phyloP scores from a whole-genome alignment of 139 green algal species.

The Chlorella vulgaris region DNA sequence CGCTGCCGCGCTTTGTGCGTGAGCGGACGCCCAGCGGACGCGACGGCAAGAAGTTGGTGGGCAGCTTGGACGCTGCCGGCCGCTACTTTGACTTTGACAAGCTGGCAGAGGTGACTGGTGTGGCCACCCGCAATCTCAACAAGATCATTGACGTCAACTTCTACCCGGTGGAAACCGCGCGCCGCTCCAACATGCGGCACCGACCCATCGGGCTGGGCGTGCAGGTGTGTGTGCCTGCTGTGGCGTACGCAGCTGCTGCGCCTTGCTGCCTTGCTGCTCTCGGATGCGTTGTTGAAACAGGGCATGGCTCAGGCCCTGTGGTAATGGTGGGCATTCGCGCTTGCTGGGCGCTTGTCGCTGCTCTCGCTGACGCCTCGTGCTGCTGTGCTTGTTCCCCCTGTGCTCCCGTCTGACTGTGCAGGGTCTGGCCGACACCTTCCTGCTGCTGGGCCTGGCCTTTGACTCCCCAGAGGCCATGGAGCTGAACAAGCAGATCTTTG shows the following conservation, averaged over 20 bases:
- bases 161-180: constrained; percentile 93
- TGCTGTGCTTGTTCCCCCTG: not conserved
- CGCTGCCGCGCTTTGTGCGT: constrained; percentile 87
- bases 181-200: constrained; percentile 93
- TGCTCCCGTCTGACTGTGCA: constrained; percentile 55
- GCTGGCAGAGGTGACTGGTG: constrained; percentile 67
- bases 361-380: no score
- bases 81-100: constrained; percentile 91
- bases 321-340: not conserved
- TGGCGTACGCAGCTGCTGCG: not conserved
- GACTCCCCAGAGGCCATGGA: constrained; percentile 83
- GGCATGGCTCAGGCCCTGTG: not conserved
- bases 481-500: constrained; percentile 95
- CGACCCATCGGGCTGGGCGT: constrained; percentile 97
- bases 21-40: constrained; percentile 61
- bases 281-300: no score
- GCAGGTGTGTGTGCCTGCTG: constrained; percentile 64
- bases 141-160: constrained; percentile 99
- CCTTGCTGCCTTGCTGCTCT: no score
- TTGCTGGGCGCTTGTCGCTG: not conserved
- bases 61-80: constrained; percentile 74
- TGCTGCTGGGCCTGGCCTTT: constrained; percentile 97
- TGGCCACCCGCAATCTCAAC: constrained; percentile 93
- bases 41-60: constrained; percentile 79
- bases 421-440: constrained; percentile 98